Conservation (phyloP, 2,329 filamentous ascomycete species). For the Amauroascus niger region DNA sequence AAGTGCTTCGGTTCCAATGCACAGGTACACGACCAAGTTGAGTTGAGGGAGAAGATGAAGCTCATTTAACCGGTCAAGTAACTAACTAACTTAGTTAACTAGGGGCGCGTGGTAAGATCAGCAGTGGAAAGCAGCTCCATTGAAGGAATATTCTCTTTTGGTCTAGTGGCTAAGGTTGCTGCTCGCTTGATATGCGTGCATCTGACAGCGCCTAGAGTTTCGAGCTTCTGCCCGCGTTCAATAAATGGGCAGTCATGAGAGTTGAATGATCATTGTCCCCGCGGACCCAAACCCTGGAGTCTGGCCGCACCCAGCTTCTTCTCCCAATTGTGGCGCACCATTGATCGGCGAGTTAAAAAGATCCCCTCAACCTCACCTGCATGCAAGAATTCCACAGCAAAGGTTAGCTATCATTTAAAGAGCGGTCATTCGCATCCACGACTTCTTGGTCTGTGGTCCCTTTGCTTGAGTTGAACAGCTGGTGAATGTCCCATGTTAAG, state of each 20-base stretch:
- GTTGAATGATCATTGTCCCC: background rate
- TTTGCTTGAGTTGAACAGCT: too few relatives aligned
- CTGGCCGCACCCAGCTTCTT: background rate
- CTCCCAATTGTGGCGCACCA: background rate
- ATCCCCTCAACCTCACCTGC: background rate
- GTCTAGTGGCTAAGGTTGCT: background rate
- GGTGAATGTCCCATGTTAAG: too few relatives aligned
- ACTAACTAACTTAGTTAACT: too few relatives aligned
- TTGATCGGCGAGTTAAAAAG: slow-evolving; percentile 6
- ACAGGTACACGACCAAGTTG: too few relatives aligned
- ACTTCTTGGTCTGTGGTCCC: too few relatives aligned
- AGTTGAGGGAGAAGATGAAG: too few relatives aligned
- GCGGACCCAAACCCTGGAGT: background rate
- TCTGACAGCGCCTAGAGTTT: background rate
- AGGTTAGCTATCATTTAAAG: background rate
- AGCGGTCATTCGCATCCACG: background rate
- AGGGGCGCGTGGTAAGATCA: too few relatives aligned
- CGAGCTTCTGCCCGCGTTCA: background rate
- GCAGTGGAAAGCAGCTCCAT: background rate
- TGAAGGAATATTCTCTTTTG: background rate
- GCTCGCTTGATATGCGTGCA: background rate
- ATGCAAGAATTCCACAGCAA: background rate
- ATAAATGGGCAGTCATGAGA: background rate
- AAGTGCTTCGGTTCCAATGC: too few relatives aligned
- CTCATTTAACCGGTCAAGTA: too few relatives aligned